phyloP scores from a whole-genome alignment of 2,329 filamentous ascomycete species.

The Diaporthe australafricana region DNA sequence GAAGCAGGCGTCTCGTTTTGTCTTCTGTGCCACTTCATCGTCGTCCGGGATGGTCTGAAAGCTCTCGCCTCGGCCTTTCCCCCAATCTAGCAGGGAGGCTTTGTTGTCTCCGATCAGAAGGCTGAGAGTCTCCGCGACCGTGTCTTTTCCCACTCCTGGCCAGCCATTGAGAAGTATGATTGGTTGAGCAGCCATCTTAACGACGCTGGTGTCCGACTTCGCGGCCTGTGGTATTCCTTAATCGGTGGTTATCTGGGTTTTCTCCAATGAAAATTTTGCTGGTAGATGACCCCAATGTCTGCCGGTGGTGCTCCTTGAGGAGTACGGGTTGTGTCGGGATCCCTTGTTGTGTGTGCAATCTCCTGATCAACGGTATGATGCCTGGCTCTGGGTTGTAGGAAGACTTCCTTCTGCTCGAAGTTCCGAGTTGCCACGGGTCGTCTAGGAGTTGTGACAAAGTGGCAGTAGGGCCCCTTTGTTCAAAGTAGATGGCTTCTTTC shows the following conservation, averaged over 20 bases:
- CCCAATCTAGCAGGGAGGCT: constrained; percentile 43
- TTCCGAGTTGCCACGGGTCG: not conserved
- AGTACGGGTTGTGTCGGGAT: not conserved
- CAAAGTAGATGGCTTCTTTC: not conserved
- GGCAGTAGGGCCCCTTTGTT: not conserved
- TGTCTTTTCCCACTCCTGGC: constrained; percentile 48
- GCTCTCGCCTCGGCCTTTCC: constrained; percentile 25
- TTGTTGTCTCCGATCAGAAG: constrained; percentile 46
- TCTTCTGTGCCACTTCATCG: constrained; percentile 29
- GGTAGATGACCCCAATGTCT: not conserved
- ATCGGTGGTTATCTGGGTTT: not conserved
- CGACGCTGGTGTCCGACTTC: not conserved
- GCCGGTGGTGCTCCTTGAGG: not conserved
- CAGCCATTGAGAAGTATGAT: constrained; percentile 50
- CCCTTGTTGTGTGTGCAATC: not conserved
- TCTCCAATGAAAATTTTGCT: not conserved
- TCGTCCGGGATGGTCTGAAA: constrained; percentile 28
- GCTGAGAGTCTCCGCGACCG: constrained; percentile 47
- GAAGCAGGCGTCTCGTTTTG: constrained; percentile 41
- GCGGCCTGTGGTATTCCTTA: not conserved
- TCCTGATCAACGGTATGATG: not conserved
- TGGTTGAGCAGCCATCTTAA: constrained; percentile 36
- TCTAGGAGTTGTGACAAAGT: not conserved
- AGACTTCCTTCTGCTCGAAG: not conserved
- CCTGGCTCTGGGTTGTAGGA: not conserved